Percentiles rank a stretch among this genome's conserved stretches.
Evolutionary conservation across 2,329 filamentous ascomycete species (phyloP).

Genomic region (Fusarium staphyleae): DNA sequence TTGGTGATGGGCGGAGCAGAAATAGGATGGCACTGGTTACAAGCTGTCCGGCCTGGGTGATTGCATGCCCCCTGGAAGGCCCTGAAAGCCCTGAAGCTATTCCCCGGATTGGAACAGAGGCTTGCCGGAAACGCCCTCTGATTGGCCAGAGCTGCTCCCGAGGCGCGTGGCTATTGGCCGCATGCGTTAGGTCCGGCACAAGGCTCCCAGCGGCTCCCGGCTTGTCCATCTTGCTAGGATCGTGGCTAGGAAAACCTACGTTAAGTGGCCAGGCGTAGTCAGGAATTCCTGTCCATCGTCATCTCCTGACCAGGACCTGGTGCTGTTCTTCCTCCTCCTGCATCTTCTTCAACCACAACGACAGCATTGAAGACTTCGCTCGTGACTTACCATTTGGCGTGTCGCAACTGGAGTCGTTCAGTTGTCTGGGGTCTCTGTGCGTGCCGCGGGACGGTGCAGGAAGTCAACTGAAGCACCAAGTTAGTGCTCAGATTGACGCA

Average conservation of each 20-base stretch:
- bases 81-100: constrained; percentile 24
- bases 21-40: not conserved
- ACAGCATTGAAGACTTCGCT: constrained; percentile 14
- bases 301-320: constrained; percentile 34
- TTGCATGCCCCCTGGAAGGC: not conserved
- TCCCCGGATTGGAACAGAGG: constrained; percentile 29
- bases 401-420: constrained; percentile 20
- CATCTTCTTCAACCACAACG: constrained; percentile 31
- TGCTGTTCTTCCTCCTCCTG: constrained; percentile 17
- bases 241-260: constrained; percentile 37
- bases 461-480: constrained; percentile 14
- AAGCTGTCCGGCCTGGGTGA: not conserved
- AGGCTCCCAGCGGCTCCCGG: constrained; percentile 8
- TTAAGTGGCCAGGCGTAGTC: constrained; percentile 10
- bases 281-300: constrained; percentile 28
- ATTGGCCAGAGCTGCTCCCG: constrained; percentile 10
- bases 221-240: constrained; percentile 32
- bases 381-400: constrained; percentile 20
- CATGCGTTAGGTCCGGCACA: not conserved
- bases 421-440: constrained; percentile 34
- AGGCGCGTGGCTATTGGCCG: constrained; percentile 21
- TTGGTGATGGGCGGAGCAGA: not conserved
- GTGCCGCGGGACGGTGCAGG: constrained; percentile 36
- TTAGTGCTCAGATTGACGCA: constrained; percentile 34
- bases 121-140: constrained; percentile 1